Evolutionary conservation across 345 rosid species (phyloP), one percentile per base, ranked within the genome.

Genomic region (Mallotus nudiflorus): DNA sequence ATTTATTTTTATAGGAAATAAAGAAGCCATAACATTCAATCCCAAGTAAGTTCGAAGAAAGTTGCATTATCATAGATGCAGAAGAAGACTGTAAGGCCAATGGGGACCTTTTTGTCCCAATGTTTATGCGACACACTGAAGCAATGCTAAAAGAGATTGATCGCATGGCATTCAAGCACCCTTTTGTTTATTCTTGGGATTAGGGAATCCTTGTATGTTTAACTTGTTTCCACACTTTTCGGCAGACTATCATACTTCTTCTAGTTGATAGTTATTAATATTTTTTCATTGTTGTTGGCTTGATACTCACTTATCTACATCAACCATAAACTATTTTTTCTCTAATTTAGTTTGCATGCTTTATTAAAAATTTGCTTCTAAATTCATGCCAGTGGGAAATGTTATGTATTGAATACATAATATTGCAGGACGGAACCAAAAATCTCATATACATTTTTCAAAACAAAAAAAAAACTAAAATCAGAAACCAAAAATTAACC

Each of bases 71-170:
- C 75, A 59, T 39, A 71, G 90, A 90, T 81, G 88, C 39, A 37
- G 91, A 91, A 6, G 84, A 82, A n/a, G 31, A 66, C 42, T 65
- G 67, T 45, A 68, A 81, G 64, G 72, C 56, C 51, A 39, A 70
- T 61, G 42, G 69, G 59, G 91, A 93, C 52, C 83, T 76, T 58
- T 80, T 84, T 31, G 92, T 76, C 70, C 98, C 99, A 11, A 87
- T 86, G 89, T 92, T 83, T 75, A 91, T 92, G 57, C 98, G 87
- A 49, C 97, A 89, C 77, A 89, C 96, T 10, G 94, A 89, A 82
- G 92, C 97, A 58, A 85, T 92, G 90, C 72, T 88, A 77, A 96
- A 88, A 19, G 97, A 92, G 74, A 90, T 91, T 70, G 96, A 96
- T 61, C 61, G 84, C 71, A 90, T 95, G 99, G 99, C 90, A 89